Conservation (phyloP, 2,329 filamentous ascomycete species). For the Neocucurbitaria cava region DNA sequence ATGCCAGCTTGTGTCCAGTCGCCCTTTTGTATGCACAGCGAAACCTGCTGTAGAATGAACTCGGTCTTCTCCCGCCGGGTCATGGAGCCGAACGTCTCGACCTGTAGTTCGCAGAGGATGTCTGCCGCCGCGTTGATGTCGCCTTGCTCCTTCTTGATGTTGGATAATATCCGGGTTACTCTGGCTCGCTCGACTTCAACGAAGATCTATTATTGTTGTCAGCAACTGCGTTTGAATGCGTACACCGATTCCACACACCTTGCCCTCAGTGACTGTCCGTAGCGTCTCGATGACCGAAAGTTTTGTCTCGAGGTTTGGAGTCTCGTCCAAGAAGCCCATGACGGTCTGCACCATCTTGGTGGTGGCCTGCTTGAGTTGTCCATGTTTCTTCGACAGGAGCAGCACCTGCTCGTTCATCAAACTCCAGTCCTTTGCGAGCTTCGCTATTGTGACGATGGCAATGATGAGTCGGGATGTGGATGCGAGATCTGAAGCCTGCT, state of each 20-base stretch:
- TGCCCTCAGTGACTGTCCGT: constrained; percentile 96
- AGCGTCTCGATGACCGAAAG: constrained; percentile 93
- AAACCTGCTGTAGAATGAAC: constrained; percentile 95
- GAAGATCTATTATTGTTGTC: constrained; percentile 73
- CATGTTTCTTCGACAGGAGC: constrained; percentile 98
- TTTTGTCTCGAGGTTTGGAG: constrained; percentile 85
- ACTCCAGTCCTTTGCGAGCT: constrained; percentile 90
- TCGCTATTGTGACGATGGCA: constrained; percentile 91
- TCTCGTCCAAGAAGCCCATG: constrained; percentile 88
- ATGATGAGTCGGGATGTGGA: constrained; percentile 90
- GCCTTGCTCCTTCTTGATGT: constrained; percentile 97
- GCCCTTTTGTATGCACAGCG: constrained; percentile 90
- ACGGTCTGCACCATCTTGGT: constrained; percentile 99
- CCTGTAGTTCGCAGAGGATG: constrained; percentile 94
- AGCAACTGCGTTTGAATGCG: constrained; percentile 14
- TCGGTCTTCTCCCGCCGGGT: constrained; percentile 96
- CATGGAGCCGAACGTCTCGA: constrained; percentile 99
- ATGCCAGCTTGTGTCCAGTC: constrained; percentile 98
- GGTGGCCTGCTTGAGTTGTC: constrained; percentile 97
- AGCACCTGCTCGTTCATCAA: constrained; percentile 96
- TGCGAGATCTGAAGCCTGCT: constrained; percentile 88
- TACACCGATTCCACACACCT: constrained; percentile 59
- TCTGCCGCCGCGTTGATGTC: constrained; percentile 90
- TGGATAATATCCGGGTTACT: constrained; percentile 90
- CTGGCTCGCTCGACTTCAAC: constrained; percentile 97